Percentiles rank a stretch among this genome's conserved stretches.
Evolutionary conservation across 2,329 filamentous ascomycete species (phyloP).

Genomic region (Fusarium sororula): DNA sequence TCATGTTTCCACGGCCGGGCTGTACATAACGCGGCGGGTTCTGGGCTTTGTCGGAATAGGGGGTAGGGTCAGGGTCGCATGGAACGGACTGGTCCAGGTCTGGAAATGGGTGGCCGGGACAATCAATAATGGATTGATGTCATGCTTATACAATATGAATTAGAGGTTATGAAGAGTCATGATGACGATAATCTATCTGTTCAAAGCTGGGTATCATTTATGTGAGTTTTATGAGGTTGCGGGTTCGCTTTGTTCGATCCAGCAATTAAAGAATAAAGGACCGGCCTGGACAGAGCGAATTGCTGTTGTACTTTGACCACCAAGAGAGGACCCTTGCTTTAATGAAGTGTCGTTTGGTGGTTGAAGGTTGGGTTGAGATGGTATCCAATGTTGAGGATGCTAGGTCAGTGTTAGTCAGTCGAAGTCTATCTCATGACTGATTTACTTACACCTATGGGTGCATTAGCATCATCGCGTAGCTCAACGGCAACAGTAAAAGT

Average conservation of each 20-base stretch:
- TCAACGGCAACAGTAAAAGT: slow-evolving; percentile 83
- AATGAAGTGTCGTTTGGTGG: slow-evolving; percentile 45
- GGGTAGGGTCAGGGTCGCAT: slow-evolving; percentile 31
- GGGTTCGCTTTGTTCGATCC: slow-evolving; percentile 59
- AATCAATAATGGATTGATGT: slow-evolving; percentile 23
- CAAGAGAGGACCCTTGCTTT: slow-evolving; percentile 43
- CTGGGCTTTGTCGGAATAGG: slow-evolving; percentile 34
- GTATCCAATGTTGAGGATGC: slow-evolving; percentile 70
- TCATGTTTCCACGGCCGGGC: slow-evolving; percentile 25
- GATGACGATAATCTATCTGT: slow-evolving; percentile 35
- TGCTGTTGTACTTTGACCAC: slow-evolving; percentile 56
- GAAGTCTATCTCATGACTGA: slow-evolving; percentile 3
- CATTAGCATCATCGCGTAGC: slow-evolving; percentile 66
- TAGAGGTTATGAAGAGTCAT: slow-evolving; percentile 39
- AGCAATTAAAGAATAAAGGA: slow-evolving; percentile 71
- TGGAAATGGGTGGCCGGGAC: slow-evolving; percentile 31
- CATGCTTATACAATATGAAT: slow-evolving; percentile 33
- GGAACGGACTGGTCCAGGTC: slow-evolving; percentile 29
- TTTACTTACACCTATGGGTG: slow-evolving; percentile 65
- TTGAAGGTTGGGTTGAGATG: slow-evolving; percentile 60
- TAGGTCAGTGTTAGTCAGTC: slow-evolving; percentile 38
- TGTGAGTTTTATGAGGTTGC: background rate
- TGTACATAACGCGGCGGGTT: slow-evolving; percentile 35
- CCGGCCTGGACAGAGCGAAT: slow-evolving; percentile 65
- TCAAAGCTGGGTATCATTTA: slow-evolving; percentile 16